Percentiles rank a stretch among this genome's conserved stretches.
Evolutionary conservation across 2,329 filamentous ascomycete genomes (phyloP).

Genomic region (Aspergillus arachidicola): DNA sequence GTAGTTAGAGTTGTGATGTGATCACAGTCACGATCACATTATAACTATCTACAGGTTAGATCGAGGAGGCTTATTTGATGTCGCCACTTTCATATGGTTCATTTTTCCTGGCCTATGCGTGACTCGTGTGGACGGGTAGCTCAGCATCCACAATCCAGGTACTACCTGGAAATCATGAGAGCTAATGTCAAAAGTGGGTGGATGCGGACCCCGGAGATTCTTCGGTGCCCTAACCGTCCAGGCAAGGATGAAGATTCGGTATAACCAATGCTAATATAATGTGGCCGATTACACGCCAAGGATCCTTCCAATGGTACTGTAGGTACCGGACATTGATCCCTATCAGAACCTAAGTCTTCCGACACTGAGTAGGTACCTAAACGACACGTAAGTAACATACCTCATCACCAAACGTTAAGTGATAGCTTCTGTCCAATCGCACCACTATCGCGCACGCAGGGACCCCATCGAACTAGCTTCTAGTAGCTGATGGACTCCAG

Average conservation of each 20-base stretch:
- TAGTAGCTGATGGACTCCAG: background rate
- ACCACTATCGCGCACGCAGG: background rate
- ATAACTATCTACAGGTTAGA: background rate
- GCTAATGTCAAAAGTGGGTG: background rate
- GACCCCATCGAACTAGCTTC: background rate
- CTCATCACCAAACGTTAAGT: background rate
- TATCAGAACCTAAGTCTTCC: background rate
- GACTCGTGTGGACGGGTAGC: background rate
- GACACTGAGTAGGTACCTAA: background rate
- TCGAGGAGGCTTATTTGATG: background rate
- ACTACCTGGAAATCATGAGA: background rate
- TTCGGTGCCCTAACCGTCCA: background rate
- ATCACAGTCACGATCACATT: background rate
- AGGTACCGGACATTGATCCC: slow-evolving; percentile 1
- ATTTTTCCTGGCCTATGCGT: background rate
- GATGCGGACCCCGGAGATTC: background rate
- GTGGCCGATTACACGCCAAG: background rate
- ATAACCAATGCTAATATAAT: background rate
- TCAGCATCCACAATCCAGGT: background rate
- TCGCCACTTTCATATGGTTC: background rate
- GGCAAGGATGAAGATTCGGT: background rate
- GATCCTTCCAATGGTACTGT: background rate
- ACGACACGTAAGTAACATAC: slow-evolving; percentile 1
- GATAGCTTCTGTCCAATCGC: background rate
- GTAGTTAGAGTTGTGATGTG: slow-evolving; percentile 1